A percentile compares a stretch with the other conserved stretches of the same genome.
phyloP scores from a whole-genome alignment of 768 basidiomycete genomes.

The Suillus bovinus region DNA sequence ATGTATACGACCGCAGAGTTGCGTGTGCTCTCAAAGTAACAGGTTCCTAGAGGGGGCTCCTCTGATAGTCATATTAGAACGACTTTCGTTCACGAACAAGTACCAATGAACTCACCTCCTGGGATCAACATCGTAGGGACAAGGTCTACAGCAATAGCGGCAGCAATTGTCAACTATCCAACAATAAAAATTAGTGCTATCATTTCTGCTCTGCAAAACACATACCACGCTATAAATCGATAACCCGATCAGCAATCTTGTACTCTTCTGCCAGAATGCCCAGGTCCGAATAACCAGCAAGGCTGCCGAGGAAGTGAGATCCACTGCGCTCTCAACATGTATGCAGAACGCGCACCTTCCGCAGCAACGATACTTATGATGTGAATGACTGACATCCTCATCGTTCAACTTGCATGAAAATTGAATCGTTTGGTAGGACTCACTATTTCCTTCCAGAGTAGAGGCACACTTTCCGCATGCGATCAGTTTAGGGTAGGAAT shows the following conservation, averaged over 20 bases:
- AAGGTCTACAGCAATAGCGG: neutral
- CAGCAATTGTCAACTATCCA: constrained; percentile 12
- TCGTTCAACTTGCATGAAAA: neutral
- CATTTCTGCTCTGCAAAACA: neutral
- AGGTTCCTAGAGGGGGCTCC: neutral
- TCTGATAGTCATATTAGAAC: neutral
- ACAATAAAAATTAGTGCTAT: neutral
- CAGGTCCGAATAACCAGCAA: constrained; percentile 20
- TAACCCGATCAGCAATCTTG: constrained; percentile 15
- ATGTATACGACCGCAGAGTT: neutral
- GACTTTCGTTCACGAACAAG: neutral
- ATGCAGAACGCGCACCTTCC: neutral
- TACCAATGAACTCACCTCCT: constrained; percentile 1
- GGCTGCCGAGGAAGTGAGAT: constrained; percentile 5
- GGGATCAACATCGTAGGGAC: constrained; percentile 9
- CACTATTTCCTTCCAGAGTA: constrained; percentile 12
- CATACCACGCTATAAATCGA: constrained; percentile 12
- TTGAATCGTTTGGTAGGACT: neutral
- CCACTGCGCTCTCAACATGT: neutral
- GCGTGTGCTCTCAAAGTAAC: neutral
- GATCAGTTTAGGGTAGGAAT: constrained; percentile 4
- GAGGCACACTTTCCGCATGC: constrained; percentile 1
- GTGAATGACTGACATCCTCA: constrained; percentile 6
- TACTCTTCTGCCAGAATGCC: constrained; percentile 22
- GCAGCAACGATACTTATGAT: constrained; percentile 11